These are phyloP conservation scores for Trichoderma harzianum DNA, from an alignment of 2,329 filamentous ascomycete genomes.

Conservation along the genomic window DNA sequence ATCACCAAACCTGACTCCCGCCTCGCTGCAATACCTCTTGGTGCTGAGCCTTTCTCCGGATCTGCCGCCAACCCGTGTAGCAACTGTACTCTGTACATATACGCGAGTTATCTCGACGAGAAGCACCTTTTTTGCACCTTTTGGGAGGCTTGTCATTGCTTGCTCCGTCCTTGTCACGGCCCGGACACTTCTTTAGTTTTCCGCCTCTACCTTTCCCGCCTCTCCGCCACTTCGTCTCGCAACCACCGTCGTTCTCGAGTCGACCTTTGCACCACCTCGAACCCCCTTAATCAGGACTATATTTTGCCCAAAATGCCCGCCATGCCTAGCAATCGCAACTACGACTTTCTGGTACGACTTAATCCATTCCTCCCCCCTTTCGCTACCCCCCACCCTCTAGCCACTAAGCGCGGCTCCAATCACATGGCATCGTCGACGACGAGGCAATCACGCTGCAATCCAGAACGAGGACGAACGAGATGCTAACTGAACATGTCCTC, in stretches of 20 bases:
- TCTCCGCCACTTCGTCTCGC: constrained; percentile 8
- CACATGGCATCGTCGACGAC: background rate
- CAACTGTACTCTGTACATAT: background rate
- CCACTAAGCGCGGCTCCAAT: background rate
- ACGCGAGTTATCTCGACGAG: background rate
- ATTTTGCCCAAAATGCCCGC: constrained; percentile 31
- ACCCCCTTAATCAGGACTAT: background rate
- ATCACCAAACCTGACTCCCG: background rate
- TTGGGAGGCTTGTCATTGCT: background rate
- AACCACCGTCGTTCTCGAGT: background rate
- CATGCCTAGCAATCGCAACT: constrained; percentile 98
- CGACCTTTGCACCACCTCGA: background rate
- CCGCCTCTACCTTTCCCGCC: background rate
- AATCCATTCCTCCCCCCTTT: background rate
- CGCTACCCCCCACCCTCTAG: background rate
- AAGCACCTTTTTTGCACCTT: background rate
- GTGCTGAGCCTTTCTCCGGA: background rate
- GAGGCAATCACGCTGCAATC: constrained; percentile 8
- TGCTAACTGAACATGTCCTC: constrained; percentile 14
- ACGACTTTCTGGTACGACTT: constrained; percentile 87
- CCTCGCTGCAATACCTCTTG: background rate
- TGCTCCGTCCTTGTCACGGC: background rate
- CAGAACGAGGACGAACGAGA: background rate
- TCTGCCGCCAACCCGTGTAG: background rate
- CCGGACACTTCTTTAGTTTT: background rate